Base-by-base conservation (phyloP, 352 stramenopile species). In the Blastocystis sp. region DNA sequence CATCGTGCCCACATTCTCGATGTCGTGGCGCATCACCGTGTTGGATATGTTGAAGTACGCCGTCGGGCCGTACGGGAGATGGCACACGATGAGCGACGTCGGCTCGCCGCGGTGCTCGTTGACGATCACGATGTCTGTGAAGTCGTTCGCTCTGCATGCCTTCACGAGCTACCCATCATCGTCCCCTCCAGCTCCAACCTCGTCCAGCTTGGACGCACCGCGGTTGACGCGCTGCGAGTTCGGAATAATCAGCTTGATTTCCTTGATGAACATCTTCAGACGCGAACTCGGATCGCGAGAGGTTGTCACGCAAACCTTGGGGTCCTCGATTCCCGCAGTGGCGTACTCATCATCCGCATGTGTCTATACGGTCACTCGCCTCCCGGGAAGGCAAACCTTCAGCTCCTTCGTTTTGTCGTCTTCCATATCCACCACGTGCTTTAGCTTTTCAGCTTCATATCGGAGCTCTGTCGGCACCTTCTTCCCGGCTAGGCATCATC, bases 221-320 rank as follows among this genome's bases (percentile, higher is more conserved):
- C 97, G 93, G 92, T 99, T 99, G 52, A 99, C 93, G 28, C 96
- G 92, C 61, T 98, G 96, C 24, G 96, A 95, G 90, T 99, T 99
- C 38, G 97, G 97, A 90, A 99, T 95, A 68, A 99, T 94, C 42
- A 98, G 91, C 45, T 97, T 97, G 63, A 99, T 93, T 93, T 99
- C 97, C 93, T 99, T 98, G n/a, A 96, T 94, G 91, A 99, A 99
- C 92, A 98, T 96, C 91, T 98, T 99, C 42, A 99, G 93, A 17
- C 97, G 94, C 66, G 94, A 96, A 76, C 93, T 97, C 42, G 97
- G 97, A 90, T 98, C 94, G 54, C 95, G 95, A 65, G 94, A 98
- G 60, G 97, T 99, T 7, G 96, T 99, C 45, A 99, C 95, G 87
- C 96, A 98, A 59, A 99, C 93, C 87, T 98, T 97, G 48, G 97